phyloP scores from a whole-genome alignment of 768 basidiomycete species.

The Lepiota venenata region DNA sequence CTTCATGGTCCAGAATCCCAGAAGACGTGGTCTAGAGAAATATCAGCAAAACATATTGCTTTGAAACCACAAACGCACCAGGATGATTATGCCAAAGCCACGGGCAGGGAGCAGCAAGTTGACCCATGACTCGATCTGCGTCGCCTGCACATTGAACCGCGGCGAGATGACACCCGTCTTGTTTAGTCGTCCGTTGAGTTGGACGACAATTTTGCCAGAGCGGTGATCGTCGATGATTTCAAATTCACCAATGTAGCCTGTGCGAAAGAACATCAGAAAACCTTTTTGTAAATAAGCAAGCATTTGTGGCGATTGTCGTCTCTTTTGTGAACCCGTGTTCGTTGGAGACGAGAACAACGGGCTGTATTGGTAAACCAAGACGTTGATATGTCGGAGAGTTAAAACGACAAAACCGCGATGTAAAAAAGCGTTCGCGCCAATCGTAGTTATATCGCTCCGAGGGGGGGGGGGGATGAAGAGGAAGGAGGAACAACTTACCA shows the following conservation, averaged over 20 bases:
- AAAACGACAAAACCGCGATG: constrained; percentile 82
- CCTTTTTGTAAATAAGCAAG: too few species aligned
- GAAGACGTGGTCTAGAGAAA: constrained; percentile 83
- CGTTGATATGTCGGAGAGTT: constrained; percentile 74
- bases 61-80: constrained; percentile 56
- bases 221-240: constrained; percentile 99
- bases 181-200: constrained; percentile 97
- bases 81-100: constrained; percentile 95
- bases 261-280: constrained; percentile 10
- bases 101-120: constrained; percentile 94
- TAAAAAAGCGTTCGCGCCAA: constrained; percentile 46
- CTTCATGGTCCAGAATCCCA: constrained; percentile 98
- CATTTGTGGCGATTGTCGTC: constrained; percentile 48
- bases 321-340: constrained; percentile 55
- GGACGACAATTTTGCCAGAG: constrained; percentile 95
- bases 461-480: constrained; percentile 17
- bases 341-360: constrained; percentile 30
- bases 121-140: constrained; percentile 94
- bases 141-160: constrained; percentile 93
- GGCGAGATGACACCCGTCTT: constrained; percentile 99
- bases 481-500: constrained; percentile 50
- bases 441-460: constrained; percentile 87
- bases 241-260: constrained; percentile 98
- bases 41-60: neutral
- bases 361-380: constrained; percentile 63